Evolutionary conservation across 345 rosid species (phyloP), one percentile per base, ranked within the genome.

Genomic region (Lenwebbia sp.): DNA sequence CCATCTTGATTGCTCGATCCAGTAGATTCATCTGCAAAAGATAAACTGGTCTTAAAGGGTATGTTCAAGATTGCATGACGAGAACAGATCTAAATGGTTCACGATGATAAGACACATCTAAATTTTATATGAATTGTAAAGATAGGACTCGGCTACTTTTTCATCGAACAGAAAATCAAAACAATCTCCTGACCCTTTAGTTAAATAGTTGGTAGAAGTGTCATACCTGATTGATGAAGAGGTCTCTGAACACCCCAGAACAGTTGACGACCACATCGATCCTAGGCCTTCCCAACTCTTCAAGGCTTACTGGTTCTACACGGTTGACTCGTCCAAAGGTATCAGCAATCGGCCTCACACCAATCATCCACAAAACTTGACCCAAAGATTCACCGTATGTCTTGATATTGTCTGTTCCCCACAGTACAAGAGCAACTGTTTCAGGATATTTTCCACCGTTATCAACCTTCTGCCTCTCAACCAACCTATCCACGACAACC

Each of bases 371-470:
- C 89, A 97, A 88, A 86, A 97, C 99, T 88, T 97, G 99, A 82
- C 93, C 99, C 52, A 97, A 91, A 30, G 99, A 97, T 90, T 97
- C 99, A 15, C 99, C 99, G 52, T 97, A 97, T 25, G 99, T 97
- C 90, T 97, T 97, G 78, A 97, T 97, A 83, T 97, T 97, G 88
- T 97, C 99, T 5, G 99, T 97, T 90, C 99, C 99, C 99, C 99
- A 97, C 57, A 97, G 88, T 55, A 97, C 99, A 58, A 97, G 98
- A 6, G 99, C 99, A 47, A 97, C 86, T 23, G 99, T 97, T 95
- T 97, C 99, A 0, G 99, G 99, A 90, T 95, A 96, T 50, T 95
- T 94, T 82, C 99, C 99, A 0, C 93, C 99, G 84, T 96, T 97
- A 33, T 96, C 99, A 10, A 86, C 85, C 92, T 93, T 96, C 88